Conservation (phyloP, 169 alveolate species). For the Plasmodium sp. region DNA sequence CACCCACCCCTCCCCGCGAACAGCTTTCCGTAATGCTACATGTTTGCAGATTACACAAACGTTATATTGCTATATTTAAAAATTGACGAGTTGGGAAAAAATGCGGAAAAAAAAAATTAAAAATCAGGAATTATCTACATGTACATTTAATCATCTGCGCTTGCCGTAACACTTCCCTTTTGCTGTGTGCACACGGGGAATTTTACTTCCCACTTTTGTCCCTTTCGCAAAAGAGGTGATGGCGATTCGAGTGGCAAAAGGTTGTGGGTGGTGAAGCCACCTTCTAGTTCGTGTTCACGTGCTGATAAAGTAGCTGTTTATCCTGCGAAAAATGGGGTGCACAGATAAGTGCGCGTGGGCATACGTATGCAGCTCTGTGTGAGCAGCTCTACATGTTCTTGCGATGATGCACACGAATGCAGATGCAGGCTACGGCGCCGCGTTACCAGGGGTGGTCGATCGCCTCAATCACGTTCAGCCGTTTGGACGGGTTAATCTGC, state of each 20-base stretch:
- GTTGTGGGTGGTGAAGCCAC: background rate
- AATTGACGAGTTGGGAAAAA: background rate
- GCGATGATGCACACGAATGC: background rate
- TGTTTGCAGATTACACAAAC: background rate
- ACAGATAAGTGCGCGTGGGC: background rate
- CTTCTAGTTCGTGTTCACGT: background rate
- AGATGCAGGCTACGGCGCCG: background rate
- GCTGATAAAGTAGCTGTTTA: slow-evolving; percentile 46
- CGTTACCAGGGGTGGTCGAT: slow-evolving; percentile 78
- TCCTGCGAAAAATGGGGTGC: slow-evolving; percentile 19
- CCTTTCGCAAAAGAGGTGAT: background rate
- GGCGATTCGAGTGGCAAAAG: background rate
- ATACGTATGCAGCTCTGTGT: background rate
- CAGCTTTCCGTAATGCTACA: background rate
- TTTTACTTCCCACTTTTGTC: background rate
- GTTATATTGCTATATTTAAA: background rate
- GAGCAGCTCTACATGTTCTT: background rate
- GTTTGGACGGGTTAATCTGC: slow-evolving; percentile 51
- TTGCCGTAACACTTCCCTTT: background rate
- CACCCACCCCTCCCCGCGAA: background rate
- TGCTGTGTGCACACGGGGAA: background rate
- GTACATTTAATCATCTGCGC: background rate
- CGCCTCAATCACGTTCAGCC: slow-evolving; percentile 76
- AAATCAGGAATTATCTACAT: background rate
- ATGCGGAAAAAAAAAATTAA: background rate